Conservation (phyloP, 768 basidiomycete genomes). For the Leccinum boreale region DNA sequence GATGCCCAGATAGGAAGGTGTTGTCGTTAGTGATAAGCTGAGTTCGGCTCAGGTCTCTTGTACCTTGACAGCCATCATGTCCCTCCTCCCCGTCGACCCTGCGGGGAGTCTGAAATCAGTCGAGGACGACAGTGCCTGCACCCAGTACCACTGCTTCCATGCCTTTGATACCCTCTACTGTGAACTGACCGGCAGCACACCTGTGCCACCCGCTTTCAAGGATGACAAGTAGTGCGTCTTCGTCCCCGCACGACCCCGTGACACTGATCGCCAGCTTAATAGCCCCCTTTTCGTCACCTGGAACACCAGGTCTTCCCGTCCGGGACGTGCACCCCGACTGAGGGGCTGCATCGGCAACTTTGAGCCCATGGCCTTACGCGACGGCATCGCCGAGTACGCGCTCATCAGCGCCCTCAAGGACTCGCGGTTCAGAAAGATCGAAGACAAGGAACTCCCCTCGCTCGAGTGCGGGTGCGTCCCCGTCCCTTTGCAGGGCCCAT, state of each 20-base stretch:
- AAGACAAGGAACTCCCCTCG: conserved; percentile 66
- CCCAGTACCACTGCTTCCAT: conserved; percentile 72
- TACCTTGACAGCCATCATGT: conserved; percentile 48
- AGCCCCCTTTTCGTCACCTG: conserved; percentile 94
- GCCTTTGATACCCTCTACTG: conserved; percentile 83
- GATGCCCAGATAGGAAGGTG: conserved; percentile 28
- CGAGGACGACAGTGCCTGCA: conserved; percentile 50
- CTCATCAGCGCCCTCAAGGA: conserved; percentile 90
- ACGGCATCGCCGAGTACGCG: conserved; percentile 87
- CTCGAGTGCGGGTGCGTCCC: conserved; percentile 83
- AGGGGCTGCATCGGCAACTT: conserved; percentile 97
- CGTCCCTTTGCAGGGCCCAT: background rate
- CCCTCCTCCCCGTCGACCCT: conserved; percentile 53
- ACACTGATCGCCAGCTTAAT: conserved; percentile 3
- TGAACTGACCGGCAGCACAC: conserved; percentile 52
- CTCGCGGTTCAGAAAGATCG: conserved; percentile 78
- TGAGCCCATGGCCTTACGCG: conserved; percentile 63
- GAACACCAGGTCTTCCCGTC: conserved; percentile 69
- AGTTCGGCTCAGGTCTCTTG: conserved; percentile 6
- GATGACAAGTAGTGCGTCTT: conserved; percentile 74
- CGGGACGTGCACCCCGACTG: conserved; percentile 59
- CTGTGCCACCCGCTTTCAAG: conserved; percentile 59
- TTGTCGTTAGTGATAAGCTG: conserved; percentile 4
- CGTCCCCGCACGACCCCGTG: conserved; percentile 22
- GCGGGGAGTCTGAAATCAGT: conserved; percentile 38